Evolutionary conservation across 2,329 filamentous ascomycete species (phyloP).

Genomic region (Trichoderma simmonsii): DNA sequence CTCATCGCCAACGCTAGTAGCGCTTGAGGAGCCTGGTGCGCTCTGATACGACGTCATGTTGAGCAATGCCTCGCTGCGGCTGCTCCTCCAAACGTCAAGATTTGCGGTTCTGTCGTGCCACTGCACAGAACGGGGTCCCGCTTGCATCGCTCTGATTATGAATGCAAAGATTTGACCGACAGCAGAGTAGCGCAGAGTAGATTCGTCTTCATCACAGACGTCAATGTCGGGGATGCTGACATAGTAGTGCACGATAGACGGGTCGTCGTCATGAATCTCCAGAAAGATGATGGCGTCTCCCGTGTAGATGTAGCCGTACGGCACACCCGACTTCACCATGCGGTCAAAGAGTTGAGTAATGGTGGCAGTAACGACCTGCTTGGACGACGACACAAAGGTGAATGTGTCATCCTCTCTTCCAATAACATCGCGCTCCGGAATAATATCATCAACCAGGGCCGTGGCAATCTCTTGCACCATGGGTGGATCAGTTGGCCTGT

Average conservation of each 20-base stretch:
- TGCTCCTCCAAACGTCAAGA: constrained; percentile 34
- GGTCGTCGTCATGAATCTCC: constrained; percentile 33
- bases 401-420: not conserved
- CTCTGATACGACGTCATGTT: not conserved
- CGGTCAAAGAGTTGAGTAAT: constrained; percentile 40
- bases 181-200: constrained; percentile 35
- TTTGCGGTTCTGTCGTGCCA: constrained; percentile 31
- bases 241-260: constrained; percentile 20
- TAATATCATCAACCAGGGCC: not conserved
- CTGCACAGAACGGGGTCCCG: constrained; percentile 24
- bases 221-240: not conserved
- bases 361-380: constrained; percentile 32
- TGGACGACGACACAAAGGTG: not conserved
- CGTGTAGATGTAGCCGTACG: constrained; percentile 36
- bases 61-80: constrained; percentile 24
- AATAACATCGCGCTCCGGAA: not conserved
- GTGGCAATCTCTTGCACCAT: constrained; percentile 28
- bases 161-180: constrained; percentile 40
- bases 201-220: constrained; percentile 20
- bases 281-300: constrained; percentile 35
- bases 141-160: constrained; percentile 32
- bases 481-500: constrained; percentile 39
- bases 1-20: not conserved
- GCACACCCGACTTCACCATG: constrained; percentile 35
- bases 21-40: not conserved